Base-by-base conservation (phyloP, 2,329 filamentous ascomycete species). In the Neonectria magnoliae region DNA sequence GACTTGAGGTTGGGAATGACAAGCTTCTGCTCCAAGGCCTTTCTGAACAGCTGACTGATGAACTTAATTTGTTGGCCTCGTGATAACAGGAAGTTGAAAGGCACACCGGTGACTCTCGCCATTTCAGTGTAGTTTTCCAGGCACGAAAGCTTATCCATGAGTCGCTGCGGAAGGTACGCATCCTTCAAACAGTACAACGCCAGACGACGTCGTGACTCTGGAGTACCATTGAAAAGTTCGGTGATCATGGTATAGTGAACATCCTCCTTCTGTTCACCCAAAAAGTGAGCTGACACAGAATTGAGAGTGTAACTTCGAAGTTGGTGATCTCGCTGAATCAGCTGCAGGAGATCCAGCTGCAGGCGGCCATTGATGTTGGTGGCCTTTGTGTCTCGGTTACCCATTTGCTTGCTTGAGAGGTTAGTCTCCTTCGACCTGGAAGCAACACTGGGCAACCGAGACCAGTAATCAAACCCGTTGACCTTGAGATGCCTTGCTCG, bases 191-290 rank as follows among this genome's bases (percentile, higher is more conserved):
- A 99, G 82, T 99, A 99, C 1, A 99, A 88, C 1, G 96, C 96
- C 53, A 99, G 82, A 80, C 96, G 90, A 73, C 97, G 89, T 69
- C 96, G 85, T 4, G 95, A 97, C 76, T 99, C 96, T 0, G 94
- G 90, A 0, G 96, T 98, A 66, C 96, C 96, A 76, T 99, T 98
- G 85, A 94, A 98, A 3, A 99, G 82, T 76, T 98, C 97, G 0
- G 97, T 99, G 74, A 99, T 99, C 94, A 99, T 99, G 3, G 94
- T 98, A 80, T 99, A 91, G 76, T 99, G 96, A 3, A 99, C 96
- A 79, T 99, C 96, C 80, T 99, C 96, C 77, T 99, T 99, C 77
- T 99, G 96, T 77, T 99, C 96, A 51, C 94, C 94, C 25, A 99
- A 79, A 75, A 99, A 99, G 69, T 99, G 92, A 5, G 96, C 92